Percentiles rank a stretch among this genome's conserved stretches.
These are phyloP conservation scores for Russula emetica DNA, from an alignment of 768 basidiomycete species.

Conservation along the genomic window DNA sequence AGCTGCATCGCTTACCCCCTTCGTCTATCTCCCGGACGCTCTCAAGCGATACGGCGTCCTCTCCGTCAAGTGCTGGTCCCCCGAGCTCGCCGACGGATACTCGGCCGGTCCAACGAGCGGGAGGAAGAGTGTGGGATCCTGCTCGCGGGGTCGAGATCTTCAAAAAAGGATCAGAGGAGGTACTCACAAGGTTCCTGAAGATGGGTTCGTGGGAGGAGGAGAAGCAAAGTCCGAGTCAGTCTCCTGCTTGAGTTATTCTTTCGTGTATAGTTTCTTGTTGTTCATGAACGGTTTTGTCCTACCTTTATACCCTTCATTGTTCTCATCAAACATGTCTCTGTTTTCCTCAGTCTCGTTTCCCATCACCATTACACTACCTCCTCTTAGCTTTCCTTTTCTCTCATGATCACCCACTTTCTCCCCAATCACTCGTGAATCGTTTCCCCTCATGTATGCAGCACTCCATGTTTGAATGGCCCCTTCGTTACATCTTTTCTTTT, in stretches of 20 bases:
- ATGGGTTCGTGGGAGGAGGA: constrained; percentile 71
- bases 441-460: constrained; percentile 13
- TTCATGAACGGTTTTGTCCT: constrained; percentile 10
- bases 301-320: constrained; percentile 26
- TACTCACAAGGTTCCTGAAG: constrained; percentile 75
- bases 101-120: constrained; percentile 37
- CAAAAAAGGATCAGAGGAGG: constrained; percentile 84
- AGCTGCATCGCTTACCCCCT: constrained; percentile 20
- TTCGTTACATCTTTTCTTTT: not conserved
- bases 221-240: constrained; percentile 26
- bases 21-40: constrained; percentile 35
- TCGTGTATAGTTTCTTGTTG: constrained; percentile 13
- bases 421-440: constrained; percentile 9
- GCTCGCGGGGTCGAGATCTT: constrained; percentile 80
- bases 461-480: constrained; percentile 7
- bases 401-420: constrained; percentile 1
- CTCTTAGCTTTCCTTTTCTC: not conserved
- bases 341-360: not conserved
- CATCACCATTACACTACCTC: not conserved
- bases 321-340: constrained; percentile 6
- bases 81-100: constrained; percentile 41
- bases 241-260: constrained; percentile 25
- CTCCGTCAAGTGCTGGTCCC: constrained; percentile 52
- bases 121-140: constrained; percentile 78
- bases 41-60: constrained; percentile 52